phyloP scores from a whole-genome alignment of 768 basidiomycete species.

The Krasilnikovozyma curviuscula region DNA sequence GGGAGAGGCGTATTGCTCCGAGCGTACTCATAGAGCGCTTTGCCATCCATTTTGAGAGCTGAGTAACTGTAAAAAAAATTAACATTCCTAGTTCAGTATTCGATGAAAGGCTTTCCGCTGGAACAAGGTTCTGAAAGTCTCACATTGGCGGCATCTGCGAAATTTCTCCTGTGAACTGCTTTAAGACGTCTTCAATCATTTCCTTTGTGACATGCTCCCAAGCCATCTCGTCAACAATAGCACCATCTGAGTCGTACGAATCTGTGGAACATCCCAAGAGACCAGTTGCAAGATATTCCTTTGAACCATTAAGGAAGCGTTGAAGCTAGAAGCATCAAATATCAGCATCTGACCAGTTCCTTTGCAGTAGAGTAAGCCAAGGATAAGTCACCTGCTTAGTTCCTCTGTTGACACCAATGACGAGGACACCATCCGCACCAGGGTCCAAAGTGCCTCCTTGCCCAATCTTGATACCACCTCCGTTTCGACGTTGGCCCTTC shows the following conservation, averaged over 20 bases:
- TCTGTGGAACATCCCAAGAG: constrained; percentile 88
- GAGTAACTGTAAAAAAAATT: constrained; percentile 48
- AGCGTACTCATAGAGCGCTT: constrained; percentile 86
- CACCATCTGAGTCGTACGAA: constrained; percentile 78
- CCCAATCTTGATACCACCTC: constrained; percentile 52
- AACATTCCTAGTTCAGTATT: background rate
- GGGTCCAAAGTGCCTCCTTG: constrained; percentile 94
- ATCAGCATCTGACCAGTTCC: too few species aligned
- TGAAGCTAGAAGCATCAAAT: too few species aligned
- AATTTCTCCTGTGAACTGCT: constrained; percentile 67
- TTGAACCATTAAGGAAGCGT: constrained; percentile 70
- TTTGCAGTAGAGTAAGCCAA: too few species aligned
- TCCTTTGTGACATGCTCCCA: constrained; percentile 56
- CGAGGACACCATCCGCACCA: constrained; percentile 83
- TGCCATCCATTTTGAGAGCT: constrained; percentile 95
- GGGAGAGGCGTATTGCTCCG: constrained; percentile 76
- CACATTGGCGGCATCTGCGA: constrained; percentile 83
- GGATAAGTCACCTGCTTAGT: too few species aligned
- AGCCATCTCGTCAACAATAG: constrained; percentile 38
- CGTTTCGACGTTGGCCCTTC: constrained; percentile 34
- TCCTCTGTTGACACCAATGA: constrained; percentile 70
- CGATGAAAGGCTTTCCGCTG: background rate
- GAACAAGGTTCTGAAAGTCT: constrained; percentile 9
- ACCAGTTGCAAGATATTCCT: constrained; percentile 87
- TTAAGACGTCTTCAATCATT: constrained; percentile 46